A percentile compares a stretch with the other conserved stretches of the same genome.
phyloP scores from a whole-genome alignment of 257 asterid genomes.

The Nicotiana knightiana region DNA sequence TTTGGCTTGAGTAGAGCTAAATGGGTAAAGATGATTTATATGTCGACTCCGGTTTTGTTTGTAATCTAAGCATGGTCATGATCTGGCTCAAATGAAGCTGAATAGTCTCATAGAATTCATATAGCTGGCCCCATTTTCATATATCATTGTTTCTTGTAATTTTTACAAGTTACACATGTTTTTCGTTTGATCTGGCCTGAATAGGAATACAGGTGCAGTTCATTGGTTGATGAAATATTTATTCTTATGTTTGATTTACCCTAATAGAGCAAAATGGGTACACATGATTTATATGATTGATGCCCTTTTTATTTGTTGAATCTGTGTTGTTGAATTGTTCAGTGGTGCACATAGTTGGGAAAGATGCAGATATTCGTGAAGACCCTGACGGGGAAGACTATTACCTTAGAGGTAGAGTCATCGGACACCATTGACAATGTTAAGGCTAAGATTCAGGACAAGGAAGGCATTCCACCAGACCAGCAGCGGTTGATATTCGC shows the following conservation, averaged over 20 bases:
- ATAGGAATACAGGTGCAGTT: neutral
- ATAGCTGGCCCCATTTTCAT: neutral
- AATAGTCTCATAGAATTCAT: neutral
- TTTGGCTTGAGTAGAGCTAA: too few species aligned
- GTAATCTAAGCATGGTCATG: too few species aligned
- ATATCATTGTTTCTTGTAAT: neutral
- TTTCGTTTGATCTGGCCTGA: neutral
- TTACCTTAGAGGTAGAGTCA: slow-evolving; percentile 38
- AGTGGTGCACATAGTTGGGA: slow-evolving; percentile 4
- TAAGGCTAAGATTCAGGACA: slow-evolving; percentile 33
- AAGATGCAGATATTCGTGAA: slow-evolving; percentile 40
- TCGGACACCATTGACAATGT: slow-evolving; percentile 36
- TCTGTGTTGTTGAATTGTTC: neutral
- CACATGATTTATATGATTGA: neutral
- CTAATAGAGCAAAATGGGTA: neutral
- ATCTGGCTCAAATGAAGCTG: neutral
- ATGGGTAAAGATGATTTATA: too few species aligned
- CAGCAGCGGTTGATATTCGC: slow-evolving; percentile 34
- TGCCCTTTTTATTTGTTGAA: neutral
- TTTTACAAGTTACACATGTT: too few species aligned
- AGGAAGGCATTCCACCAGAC: slow-evolving; percentile 35
- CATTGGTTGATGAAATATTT: neutral
- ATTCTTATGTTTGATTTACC: neutral
- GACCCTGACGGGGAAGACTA: slow-evolving; percentile 39
- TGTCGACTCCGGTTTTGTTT: too few species aligned